Conservation (phyloP, 148 eudicot species). For the Pharnaceum exiguum region DNA sequence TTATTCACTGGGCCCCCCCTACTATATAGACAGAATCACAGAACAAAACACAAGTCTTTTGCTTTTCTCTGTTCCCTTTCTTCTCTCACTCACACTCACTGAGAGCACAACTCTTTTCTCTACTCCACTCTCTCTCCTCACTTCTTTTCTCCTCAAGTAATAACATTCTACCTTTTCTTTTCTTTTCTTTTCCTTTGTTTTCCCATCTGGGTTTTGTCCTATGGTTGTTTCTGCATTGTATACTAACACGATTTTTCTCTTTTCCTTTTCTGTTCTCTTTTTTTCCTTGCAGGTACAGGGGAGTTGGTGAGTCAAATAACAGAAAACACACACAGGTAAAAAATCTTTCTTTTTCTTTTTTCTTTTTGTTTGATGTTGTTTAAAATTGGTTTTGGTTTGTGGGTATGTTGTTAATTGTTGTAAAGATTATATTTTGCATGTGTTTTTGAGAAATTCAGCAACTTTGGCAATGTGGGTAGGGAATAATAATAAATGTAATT, state of each 20-base stretch:
- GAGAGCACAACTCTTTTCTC: background rate
- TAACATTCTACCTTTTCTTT: background rate
- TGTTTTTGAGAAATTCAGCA: slow-evolving; percentile 5
- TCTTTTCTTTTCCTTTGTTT: background rate
- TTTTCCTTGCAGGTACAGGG: slow-evolving; percentile 8
- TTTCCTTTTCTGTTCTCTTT: background rate
- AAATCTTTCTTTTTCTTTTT: background rate
- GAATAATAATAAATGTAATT: no score
- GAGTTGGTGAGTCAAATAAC: background rate
- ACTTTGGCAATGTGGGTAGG: background rate
- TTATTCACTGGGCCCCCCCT: no score
- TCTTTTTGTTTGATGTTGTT: background rate
- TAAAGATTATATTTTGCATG: slow-evolving; percentile 24
- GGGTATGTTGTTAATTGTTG: slow-evolving; percentile 1
- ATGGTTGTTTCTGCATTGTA: slow-evolving; percentile 23
- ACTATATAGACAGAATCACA: background rate
- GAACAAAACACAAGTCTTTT: background rate
- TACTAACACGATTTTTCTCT: slow-evolving; percentile 7
- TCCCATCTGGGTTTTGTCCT: slow-evolving; percentile 7
- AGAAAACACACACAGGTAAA: slow-evolving; percentile 6
- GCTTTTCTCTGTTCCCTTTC: background rate
- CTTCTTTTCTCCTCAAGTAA: background rate
- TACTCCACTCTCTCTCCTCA: slow-evolving; percentile 2
- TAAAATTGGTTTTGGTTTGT: slow-evolving; percentile 8
- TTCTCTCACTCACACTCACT: no score